Evolutionary conservation across 805 yeast species (phyloP).

Genomic region (Monosporozyma servazzii): DNA sequence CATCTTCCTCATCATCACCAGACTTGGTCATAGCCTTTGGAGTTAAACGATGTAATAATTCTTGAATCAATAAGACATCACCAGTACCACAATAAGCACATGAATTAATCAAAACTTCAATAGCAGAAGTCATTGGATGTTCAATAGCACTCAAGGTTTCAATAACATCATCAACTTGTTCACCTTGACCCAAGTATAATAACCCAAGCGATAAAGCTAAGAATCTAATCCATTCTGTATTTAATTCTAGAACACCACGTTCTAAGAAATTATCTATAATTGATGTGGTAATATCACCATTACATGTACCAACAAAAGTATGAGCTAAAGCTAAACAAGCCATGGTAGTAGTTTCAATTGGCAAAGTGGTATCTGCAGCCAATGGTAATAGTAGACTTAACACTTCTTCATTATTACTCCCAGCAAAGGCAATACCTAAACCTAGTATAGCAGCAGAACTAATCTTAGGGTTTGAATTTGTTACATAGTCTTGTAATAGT

Average conservation of each 20-base stretch:
- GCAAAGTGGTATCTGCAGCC: conserved; percentile 62
- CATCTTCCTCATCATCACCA: conserved; percentile 49
- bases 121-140: conserved; percentile 83
- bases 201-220: conserved; percentile 88
- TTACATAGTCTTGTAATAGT: conserved; percentile 72
- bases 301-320: conserved; percentile 89
- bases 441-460: conserved; percentile 83
- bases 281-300: conserved; percentile 89
- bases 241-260: conserved; percentile 66
- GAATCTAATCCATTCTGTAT: conserved; percentile 80
- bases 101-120: conserved; percentile 80
- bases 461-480: conserved; percentile 51
- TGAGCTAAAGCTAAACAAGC: conserved; percentile 92
- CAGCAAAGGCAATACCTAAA: conserved; percentile 90
- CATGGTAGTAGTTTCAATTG: conserved; percentile 71
- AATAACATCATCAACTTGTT: conserved; percentile 85
- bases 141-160: conserved; percentile 93
- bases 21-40: conserved; percentile 53
- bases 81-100: conserved; percentile 98
- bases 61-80: conserved; percentile 89
- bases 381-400: conserved; percentile 69
- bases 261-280: conserved; percentile 85
- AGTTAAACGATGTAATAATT: conserved; percentile 79
- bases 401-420: conserved; percentile 80
- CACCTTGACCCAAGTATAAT: conserved; percentile 86